These are phyloP conservation scores for Mimosa pudica DNA, from an alignment of 306 rosid species.

Conservation along the genomic window DNA sequence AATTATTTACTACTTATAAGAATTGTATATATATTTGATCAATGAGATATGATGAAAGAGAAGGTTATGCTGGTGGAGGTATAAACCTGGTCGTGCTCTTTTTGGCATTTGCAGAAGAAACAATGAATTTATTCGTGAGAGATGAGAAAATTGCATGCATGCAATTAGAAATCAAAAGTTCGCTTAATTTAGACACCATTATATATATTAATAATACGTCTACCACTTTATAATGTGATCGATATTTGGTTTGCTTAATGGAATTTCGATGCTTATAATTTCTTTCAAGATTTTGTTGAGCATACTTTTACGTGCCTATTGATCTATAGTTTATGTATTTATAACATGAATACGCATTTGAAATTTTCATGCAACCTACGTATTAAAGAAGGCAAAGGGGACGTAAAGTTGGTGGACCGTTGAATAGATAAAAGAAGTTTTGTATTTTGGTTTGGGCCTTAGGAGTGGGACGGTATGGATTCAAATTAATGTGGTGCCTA, in stretches of 20 bases:
- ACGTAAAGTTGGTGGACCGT: too few relatives aligned
- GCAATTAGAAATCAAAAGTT: slow-evolving; percentile 19
- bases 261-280: background rate
- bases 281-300: too few relatives aligned
- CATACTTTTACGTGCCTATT: background rate
- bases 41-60: background rate
- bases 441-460: too few relatives aligned
- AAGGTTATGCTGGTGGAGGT: slow-evolving; percentile 33
- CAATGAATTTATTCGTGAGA: slow-evolving; percentile 9
- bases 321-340: background rate
- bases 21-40: background rate
- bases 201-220: background rate
- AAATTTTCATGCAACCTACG: background rate
- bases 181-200: too few relatives aligned
- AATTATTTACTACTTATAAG: too few relatives aligned
- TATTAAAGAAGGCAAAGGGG: too few relatives aligned
- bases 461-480: too few relatives aligned
- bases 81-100: slow-evolving; percentile 45
- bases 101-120: slow-evolving; percentile 42
- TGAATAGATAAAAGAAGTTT: too few relatives aligned
- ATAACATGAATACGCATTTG: background rate
- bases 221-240: background rate
- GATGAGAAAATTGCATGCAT: slow-evolving; percentile 26
- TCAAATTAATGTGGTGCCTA: too few relatives aligned
- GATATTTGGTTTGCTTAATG: background rate